Percentiles rank a stretch among this genome's conserved stretches.
Evolutionary conservation across 495 filamentous ascomycete genomes (phyloP).

Genomic region (Penicillium cinerascens): DNA sequence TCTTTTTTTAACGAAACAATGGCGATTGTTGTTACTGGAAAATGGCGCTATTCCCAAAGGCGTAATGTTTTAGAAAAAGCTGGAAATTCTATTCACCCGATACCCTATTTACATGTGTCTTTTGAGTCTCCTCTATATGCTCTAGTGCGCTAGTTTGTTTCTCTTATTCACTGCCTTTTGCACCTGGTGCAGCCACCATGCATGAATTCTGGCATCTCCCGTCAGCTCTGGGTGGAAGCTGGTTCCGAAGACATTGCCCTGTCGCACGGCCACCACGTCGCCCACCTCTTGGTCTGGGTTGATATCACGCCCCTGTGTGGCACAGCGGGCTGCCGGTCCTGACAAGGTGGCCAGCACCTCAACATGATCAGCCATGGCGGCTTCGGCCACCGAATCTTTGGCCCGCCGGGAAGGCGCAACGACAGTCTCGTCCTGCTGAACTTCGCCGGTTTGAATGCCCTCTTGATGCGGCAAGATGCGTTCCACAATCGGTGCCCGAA

Average conservation of each 20-base stretch:
- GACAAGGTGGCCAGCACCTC: constrained; percentile 51
- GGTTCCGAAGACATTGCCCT: constrained; percentile 93
- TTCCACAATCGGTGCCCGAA: constrained; percentile 91
- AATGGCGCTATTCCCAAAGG: constrained; percentile 33
- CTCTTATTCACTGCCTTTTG: constrained; percentile 32
- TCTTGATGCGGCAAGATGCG: constrained; percentile 60
- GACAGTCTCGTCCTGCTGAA: constrained; percentile 54
- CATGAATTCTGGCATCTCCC: constrained; percentile 81
- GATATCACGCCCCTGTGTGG: constrained; percentile 36
- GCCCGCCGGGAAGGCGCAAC: constrained; percentile 59
- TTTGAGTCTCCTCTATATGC: constrained; percentile 9
- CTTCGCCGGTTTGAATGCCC: constrained; percentile 51
- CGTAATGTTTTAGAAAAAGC: constrained; percentile 21
- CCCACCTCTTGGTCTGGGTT: constrained; percentile 51
- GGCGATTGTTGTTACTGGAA: constrained; percentile 20
- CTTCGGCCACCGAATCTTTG: constrained; percentile 39
- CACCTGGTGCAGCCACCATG: constrained; percentile 88
- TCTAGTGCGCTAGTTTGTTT: constrained; percentile 25
- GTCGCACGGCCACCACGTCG: constrained; percentile 85
- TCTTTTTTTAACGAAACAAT: constrained; percentile 7
- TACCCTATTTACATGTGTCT: constrained; percentile 29
- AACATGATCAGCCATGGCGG: constrained; percentile 43
- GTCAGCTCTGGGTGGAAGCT: constrained; percentile 98
- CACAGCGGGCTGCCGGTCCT: constrained; percentile 40
- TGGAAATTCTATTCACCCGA: constrained; percentile 25